Evolutionary conservation across 768 basidiomycete species (phyloP).

Genomic region (Termitomyces sp.): DNA sequence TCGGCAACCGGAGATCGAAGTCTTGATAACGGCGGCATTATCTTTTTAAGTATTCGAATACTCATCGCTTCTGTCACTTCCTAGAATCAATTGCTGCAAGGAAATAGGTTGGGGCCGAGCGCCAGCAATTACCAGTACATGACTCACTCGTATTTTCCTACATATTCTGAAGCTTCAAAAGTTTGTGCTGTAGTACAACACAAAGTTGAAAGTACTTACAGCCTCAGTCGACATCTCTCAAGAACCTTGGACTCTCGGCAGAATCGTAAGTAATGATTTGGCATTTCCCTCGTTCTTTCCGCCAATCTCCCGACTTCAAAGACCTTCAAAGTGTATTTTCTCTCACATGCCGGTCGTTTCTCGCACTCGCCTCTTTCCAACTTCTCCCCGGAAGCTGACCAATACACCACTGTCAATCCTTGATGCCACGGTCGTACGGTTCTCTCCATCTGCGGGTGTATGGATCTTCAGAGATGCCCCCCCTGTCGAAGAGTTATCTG

Average conservation of each 20-base stretch:
- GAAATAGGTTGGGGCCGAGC: too few relatives aligned
- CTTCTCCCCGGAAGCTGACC: not conserved
- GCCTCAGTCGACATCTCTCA: too few relatives aligned
- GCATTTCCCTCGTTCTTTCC: not conserved
- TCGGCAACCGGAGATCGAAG: not conserved
- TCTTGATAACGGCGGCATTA: too few relatives aligned
- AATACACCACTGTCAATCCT: slow-evolving; percentile 24
- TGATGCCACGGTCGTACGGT: slow-evolving; percentile 24
- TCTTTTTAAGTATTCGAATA: too few relatives aligned
- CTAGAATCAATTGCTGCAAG: too few relatives aligned
- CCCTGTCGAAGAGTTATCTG: slow-evolving; percentile 4
- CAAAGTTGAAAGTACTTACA: too few relatives aligned
- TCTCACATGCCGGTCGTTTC: slow-evolving; percentile 9
- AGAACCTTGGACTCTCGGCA: not conserved
- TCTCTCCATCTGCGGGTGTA: slow-evolving; percentile 20
- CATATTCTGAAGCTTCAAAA: too few relatives aligned
- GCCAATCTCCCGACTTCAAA: not conserved
- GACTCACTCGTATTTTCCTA: too few relatives aligned
- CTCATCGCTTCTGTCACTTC: too few relatives aligned
- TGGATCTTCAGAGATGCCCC: slow-evolving; percentile 23
- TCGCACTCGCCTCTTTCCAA: slow-evolving; percentile 11
- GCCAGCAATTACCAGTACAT: too few relatives aligned
- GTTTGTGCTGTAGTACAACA: too few relatives aligned
- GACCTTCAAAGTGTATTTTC: not conserved
- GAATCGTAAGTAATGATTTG: not conserved